Evolutionary conservation across 139 green algal species (phyloP).

Genomic region (Chlamydomonas sp.): DNA sequence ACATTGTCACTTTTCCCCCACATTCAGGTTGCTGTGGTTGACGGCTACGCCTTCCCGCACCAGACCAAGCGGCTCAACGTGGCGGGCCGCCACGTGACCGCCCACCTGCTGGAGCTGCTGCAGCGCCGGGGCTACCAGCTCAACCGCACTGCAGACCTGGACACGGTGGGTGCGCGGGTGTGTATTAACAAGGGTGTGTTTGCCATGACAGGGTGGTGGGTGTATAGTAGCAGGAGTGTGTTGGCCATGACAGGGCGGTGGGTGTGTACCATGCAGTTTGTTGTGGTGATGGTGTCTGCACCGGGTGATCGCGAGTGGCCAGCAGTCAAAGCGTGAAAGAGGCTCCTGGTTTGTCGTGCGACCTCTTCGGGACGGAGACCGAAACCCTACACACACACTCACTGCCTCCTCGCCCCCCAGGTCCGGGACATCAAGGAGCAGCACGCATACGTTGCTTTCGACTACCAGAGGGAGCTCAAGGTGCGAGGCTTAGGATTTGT

Average conservation of each 20-base stretch:
- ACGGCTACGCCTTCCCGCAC: slow-evolving; percentile 81
- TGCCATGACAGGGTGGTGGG: no score
- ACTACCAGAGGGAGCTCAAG: slow-evolving; percentile 64
- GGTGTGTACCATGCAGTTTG: no score
- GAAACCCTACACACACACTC: no score
- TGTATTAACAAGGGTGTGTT: no score
- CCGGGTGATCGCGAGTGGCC: no score
- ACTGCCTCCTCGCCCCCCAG: neutral
- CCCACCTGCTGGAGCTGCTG: slow-evolving; percentile 83
- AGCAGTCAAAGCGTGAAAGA: neutral
- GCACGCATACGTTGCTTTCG: slow-evolving; percentile 79
- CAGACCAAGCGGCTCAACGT: slow-evolving; percentile 80
- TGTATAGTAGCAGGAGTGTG: no score
- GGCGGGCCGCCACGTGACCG: slow-evolving; percentile 76
- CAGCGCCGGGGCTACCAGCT: slow-evolving; percentile 72
- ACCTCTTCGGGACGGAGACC: no score
- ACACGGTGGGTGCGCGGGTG: slow-evolving; percentile 24
- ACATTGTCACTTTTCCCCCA: slow-evolving; percentile 7
- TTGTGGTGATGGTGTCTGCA: no score
- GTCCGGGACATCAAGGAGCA: slow-evolving; percentile 82
- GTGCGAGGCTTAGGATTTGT: slow-evolving; percentile 14
- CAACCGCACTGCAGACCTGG: slow-evolving; percentile 74
- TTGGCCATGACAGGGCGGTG: no score
- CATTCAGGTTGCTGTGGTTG: slow-evolving; percentile 77
- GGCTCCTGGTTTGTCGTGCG: no score